Percentiles rank a stretch among this genome's conserved stretches.
These are phyloP conservation scores for Rhododendron molle DNA, from an alignment of 148 eudicot species.

Conservation along the genomic window DNA sequence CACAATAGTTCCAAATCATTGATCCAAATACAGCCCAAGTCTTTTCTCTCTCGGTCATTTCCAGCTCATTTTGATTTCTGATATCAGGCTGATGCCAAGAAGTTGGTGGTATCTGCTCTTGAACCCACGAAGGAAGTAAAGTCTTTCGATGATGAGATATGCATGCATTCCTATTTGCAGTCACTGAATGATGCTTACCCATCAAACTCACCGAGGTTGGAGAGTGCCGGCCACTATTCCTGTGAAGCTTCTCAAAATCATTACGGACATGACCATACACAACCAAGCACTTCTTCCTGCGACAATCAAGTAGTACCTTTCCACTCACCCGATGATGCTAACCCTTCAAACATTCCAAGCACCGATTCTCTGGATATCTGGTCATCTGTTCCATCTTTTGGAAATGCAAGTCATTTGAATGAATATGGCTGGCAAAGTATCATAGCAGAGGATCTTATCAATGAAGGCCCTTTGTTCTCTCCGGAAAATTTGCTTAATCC, in stretches of 20 bases:
- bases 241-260: constrained; percentile 4
- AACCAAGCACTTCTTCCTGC: constrained; percentile 19
- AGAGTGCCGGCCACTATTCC: not conserved
- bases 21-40: not conserved
- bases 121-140: constrained; percentile 51
- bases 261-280: constrained; percentile 22
- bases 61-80: not conserved
- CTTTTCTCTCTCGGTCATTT: not conserved
- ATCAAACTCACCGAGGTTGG: constrained; percentile 15
- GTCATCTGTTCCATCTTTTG: constrained; percentile 44
- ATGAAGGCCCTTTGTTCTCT: not conserved
- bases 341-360: constrained; percentile 4
- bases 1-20: not conserved
- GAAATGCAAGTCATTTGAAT: constrained; percentile 38
- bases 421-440: constrained; percentile 36
- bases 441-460: constrained; percentile 31
- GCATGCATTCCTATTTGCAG: constrained; percentile 24
- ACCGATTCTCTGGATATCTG: constrained; percentile 35
- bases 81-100: constrained; percentile 56
- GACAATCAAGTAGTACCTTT: not conserved
- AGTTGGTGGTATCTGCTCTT: constrained; percentile 52
- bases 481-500: not conserved
- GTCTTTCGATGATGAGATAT: constrained; percentile 49
- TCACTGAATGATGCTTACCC: constrained; percentile 12
- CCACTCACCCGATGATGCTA: not conserved